Percentiles rank a stretch among this genome's conserved stretches.
These are phyloP conservation scores for Phoma sp. DNA, from an alignment of 2,329 filamentous ascomycete genomes.

Conservation along the genomic window DNA sequence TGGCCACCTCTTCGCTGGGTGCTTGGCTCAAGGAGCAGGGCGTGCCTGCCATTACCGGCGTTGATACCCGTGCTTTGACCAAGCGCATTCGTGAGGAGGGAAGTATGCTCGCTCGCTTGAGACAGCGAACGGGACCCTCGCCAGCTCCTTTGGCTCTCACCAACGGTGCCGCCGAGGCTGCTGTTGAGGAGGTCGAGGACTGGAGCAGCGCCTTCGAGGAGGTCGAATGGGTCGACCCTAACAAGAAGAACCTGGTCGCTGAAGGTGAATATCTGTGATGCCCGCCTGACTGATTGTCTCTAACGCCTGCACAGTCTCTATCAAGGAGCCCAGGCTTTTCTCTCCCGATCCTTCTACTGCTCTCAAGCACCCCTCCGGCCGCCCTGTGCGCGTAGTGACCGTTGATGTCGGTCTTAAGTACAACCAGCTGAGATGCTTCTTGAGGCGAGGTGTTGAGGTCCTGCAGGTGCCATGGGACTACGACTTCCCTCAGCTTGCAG, in stretches of 20 bases:
- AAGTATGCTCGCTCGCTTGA: constrained; percentile 92
- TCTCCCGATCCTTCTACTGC: constrained; percentile 72
- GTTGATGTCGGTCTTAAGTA: constrained; percentile 98
- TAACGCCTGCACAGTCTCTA: constrained; percentile 72
- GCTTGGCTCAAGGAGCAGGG: constrained; percentile 96
- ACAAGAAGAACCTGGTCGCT: constrained; percentile 88
- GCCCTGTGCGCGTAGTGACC: constrained; percentile 84
- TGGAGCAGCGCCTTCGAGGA: constrained; percentile 72
- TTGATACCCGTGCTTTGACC: constrained; percentile 91
- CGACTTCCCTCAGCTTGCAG: constrained; percentile 77
- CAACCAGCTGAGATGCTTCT: constrained; percentile 93
- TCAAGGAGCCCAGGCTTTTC: constrained; percentile 84
- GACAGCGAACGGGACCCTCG: constrained; percentile 67
- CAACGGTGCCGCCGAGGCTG: constrained; percentile 47
- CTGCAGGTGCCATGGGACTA: constrained; percentile 96
- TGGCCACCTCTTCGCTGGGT: constrained; percentile 88
- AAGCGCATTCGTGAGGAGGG: constrained; percentile 93
- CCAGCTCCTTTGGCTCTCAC: constrained; percentile 37
- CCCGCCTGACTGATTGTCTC: constrained; percentile 18
- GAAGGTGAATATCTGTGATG: constrained; percentile 71
- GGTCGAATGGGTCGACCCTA: constrained; percentile 89
- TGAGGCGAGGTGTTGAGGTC: constrained; percentile 90
- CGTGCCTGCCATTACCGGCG: constrained; percentile 90
- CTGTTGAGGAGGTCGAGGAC: constrained; percentile 40
- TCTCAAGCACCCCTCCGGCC: constrained; percentile 86